Conservation (phyloP, 140 eudicot genomes). For the Stevia rebaudiana region DNA sequence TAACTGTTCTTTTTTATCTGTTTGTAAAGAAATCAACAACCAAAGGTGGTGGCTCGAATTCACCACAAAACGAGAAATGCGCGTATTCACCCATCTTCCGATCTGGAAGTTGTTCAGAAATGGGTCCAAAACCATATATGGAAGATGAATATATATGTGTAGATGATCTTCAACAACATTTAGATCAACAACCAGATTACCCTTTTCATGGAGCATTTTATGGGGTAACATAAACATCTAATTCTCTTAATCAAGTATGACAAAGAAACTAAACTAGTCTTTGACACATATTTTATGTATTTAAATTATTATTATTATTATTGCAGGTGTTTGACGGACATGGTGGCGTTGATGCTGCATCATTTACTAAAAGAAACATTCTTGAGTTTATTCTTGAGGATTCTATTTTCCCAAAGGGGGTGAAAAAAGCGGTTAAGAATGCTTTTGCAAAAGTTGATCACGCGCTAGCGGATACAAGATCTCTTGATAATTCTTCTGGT, state of each 20-base stretch:
- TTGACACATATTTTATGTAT: too few species aligned
- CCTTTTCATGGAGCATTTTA: slow-evolving; percentile 79
- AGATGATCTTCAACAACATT: slow-evolving; percentile 55
- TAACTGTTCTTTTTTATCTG: not conserved
- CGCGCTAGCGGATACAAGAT: slow-evolving; percentile 12
- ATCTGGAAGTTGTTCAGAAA: slow-evolving; percentile 84
- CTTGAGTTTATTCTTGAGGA: slow-evolving; percentile 15
- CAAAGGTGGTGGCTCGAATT: slow-evolving; percentile 12
- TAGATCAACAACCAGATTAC: slow-evolving; percentile 32
- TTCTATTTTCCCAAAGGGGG: slow-evolving; percentile 10
- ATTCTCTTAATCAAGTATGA: not conserved
- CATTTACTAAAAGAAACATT: slow-evolving; percentile 13
- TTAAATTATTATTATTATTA: too few species aligned
- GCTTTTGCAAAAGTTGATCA: slow-evolving; percentile 16
- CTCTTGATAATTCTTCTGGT: slow-evolving; percentile 15
- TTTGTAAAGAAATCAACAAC: slow-evolving; percentile 9
- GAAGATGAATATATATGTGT: slow-evolving; percentile 87
- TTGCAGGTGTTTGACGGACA: slow-evolving; percentile 14
- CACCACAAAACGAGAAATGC: slow-evolving; percentile 45
- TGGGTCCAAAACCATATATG: slow-evolving; percentile 77
- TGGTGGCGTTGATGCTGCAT: slow-evolving; percentile 17
- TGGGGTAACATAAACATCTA: slow-evolving; percentile 44
- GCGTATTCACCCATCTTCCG: slow-evolving; percentile 51
- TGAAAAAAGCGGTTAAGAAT: slow-evolving; percentile 12
- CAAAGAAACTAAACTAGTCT: not conserved